Percentiles rank a stretch among this genome's conserved stretches.
These are phyloP conservation scores for Phytophthora vignae DNA, from an alignment of 352 stramenopile species.

Conservation along the genomic window DNA sequence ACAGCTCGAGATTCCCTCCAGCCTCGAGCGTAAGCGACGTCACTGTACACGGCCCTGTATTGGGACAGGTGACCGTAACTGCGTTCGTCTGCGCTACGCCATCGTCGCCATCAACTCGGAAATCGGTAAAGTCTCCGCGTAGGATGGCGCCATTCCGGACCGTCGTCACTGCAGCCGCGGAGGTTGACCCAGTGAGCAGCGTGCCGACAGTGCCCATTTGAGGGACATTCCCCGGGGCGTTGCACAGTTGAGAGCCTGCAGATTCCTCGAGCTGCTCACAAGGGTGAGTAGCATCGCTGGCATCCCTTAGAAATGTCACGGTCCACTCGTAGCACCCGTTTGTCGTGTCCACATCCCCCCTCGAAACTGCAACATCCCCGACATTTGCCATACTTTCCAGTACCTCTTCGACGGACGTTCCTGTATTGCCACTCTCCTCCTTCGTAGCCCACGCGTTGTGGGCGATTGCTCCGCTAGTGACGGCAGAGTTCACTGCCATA, in stretches of 20 bases:
- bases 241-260: slow-evolving; percentile 76
- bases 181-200: slow-evolving; percentile 43
- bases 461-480: slow-evolving; percentile 85
- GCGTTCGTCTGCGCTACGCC: slow-evolving; percentile 51
- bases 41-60: slow-evolving; percentile 22
- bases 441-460: slow-evolving; percentile 92
- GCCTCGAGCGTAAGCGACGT: slow-evolving; percentile 19
- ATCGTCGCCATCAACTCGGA: slow-evolving; percentile 86
- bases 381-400: slow-evolving; percentile 95
- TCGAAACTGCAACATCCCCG: slow-evolving; percentile 92
- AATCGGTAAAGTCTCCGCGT: slow-evolving; percentile 89
- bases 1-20: slow-evolving; percentile 29
- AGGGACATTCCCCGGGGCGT: slow-evolving; percentile 93
- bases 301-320: slow-evolving; percentile 94
- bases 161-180: slow-evolving; percentile 36
- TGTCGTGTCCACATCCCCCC: slow-evolving; percentile 79
- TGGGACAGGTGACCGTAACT: slow-evolving; percentile 22
- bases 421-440: slow-evolving; percentile 90
- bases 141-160: slow-evolving; percentile 78
- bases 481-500: slow-evolving; percentile 71
- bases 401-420: slow-evolving; percentile 96
- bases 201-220: slow-evolving; percentile 54
- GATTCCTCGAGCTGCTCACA: slow-evolving; percentile 74
- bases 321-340: slow-evolving; percentile 96
- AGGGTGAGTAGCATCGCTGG: slow-evolving; percentile 40